Base-by-base conservation (phyloP, 2,329 filamentous ascomycete genomes). In the Aspergillus eucalypticola region DNA sequence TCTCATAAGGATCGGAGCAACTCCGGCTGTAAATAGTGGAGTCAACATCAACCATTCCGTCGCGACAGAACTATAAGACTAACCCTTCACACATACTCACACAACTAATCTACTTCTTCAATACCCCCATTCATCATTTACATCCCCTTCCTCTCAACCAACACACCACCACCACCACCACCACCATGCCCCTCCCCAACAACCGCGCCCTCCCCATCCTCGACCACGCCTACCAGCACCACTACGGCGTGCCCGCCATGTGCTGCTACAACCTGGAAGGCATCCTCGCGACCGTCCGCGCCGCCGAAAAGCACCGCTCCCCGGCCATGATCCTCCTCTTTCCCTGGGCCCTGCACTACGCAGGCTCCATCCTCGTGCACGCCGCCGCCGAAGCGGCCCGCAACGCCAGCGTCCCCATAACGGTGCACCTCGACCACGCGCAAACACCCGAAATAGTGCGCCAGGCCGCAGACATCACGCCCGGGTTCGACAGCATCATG, bases 291-390 rank as follows among this genome's bases (percentile, higher is more conserved):
- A 87, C 86, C 3, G 86, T 90, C 50, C 83, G 83, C 66, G 89
- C 89, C 8, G 89, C 89, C 61, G 88, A 90, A 76, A 82, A 83
- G 25, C 88, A 88, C 62, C 79, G 80, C 50, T 88, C 88, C 0
- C 88, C 89, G 0, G 83, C 87, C 60, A 90, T 91, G 80, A 86
- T 91, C 67, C 85, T 89, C 25, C 84, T 91, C 66, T 91, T 91
- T 75, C 89, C 89, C 19, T 91, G 89, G 89, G 88, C 88, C 0
- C 82, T 90, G 55, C 78, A 87, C 63, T 90, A 89, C 76, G 86
- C 86, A 3, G 82, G 83, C 57, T 78, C 80, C 8, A 72, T 83
- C 29, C 81, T 87, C 35, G 82, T 86, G 8, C 79, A 81, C 62
- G 82, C 83, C 7, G 84, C 84, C 3, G 83, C 84, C 32, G 78